phyloP scores from a whole-genome alignment of 345 rosid species.

The Moricandia arvensis region DNA sequence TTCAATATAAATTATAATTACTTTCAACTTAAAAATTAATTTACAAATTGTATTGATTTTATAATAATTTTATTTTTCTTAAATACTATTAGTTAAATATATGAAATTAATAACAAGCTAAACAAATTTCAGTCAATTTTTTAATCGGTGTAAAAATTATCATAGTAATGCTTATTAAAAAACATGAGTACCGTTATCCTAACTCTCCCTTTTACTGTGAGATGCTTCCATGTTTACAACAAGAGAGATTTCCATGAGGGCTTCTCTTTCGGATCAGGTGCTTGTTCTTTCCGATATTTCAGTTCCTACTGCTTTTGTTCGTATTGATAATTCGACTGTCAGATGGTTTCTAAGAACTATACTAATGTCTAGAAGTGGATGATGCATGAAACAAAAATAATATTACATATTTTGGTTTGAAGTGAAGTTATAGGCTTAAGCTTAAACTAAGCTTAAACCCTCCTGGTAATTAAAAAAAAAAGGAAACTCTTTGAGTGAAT shows the following conservation, averaged over 20 bases:
- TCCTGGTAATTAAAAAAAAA: background rate
- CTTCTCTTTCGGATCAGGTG: background rate
- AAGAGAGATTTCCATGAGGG: slow-evolving; percentile 1
- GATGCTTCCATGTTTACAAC: background rate
- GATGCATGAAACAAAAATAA: background rate
- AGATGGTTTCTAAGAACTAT: background rate
- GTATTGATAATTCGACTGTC: background rate
- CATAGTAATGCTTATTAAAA: too few species aligned
- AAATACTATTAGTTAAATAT: too few species aligned
- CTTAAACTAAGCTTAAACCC: too few species aligned
- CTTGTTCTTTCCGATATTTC: background rate
- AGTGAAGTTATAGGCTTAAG: background rate
- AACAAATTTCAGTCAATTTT: too few species aligned
- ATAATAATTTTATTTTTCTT: too few species aligned
- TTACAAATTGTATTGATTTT: too few species aligned
- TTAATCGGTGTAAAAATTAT: too few species aligned
- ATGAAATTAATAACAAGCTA: too few species aligned
- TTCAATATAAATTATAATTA: too few species aligned
- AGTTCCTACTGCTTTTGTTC: background rate
- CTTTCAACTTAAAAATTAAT: too few species aligned
- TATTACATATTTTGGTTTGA: background rate
- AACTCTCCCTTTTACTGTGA: background rate
- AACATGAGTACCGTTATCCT: background rate
- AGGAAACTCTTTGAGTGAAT: background rate
- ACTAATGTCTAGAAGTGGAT: background rate